These are phyloP conservation scores for Cyclanthera cordifolia DNA, from an alignment of 306 rosid species.

Conservation along the genomic window DNA sequence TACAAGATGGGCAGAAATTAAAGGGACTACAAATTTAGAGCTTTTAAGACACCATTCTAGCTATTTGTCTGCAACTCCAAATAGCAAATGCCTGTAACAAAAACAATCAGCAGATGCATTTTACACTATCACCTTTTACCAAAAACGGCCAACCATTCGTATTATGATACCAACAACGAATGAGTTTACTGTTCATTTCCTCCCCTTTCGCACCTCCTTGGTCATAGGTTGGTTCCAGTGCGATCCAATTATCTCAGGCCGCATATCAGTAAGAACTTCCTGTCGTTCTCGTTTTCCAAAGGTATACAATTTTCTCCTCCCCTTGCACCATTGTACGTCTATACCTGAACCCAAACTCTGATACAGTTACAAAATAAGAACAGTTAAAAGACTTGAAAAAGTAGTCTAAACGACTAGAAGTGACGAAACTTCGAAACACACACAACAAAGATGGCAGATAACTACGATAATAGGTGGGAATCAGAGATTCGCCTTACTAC, in stretches of 20 bases:
- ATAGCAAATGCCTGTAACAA: slow-evolving; percentile 60
- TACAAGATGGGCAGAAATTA: slow-evolving; percentile 28
- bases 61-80: slow-evolving; percentile 30
- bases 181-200: not conserved
- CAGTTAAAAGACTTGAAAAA: not conserved
- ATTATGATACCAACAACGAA: not conserved
- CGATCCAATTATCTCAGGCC: not conserved
- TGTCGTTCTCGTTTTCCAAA: not conserved
- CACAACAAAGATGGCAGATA: no score
- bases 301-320: not conserved
- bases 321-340: not conserved
- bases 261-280: not conserved
- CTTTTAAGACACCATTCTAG: slow-evolving; percentile 35
- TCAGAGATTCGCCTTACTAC: no score
- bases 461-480: no score
- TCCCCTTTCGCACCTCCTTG: not conserved
- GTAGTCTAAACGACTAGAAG: not conserved
- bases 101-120: slow-evolving; percentile 63
- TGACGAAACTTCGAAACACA: no score
- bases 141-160: slow-evolving; percentile 24
- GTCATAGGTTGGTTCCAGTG: not conserved
- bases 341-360: slow-evolving; percentile 10
- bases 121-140: slow-evolving; percentile 33
- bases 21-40: slow-evolving; percentile 53
- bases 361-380: not conserved